Base-by-base conservation (phyloP, 176 grass and related monocot genomes). In the Triticum timopheevii region DNA sequence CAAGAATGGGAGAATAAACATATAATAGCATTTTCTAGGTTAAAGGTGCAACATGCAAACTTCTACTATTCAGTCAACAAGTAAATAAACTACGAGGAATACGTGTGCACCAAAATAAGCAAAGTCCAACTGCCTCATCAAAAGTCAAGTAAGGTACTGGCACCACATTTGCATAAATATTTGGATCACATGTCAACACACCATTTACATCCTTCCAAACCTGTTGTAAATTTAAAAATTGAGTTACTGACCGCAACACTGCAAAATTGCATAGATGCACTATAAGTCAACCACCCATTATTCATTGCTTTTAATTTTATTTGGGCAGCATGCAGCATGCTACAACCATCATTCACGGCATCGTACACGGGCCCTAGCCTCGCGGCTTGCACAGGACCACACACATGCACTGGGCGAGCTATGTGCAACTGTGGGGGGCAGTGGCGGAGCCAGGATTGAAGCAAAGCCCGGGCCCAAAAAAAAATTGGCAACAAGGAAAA, bases 141-240 rank as follows among this genome's bases (percentile, higher is more conserved):
- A 98, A 98, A 87, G 93, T 92, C 80, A 95, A 89, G 86, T 78
- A 93, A 22, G 95, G 95, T 33, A 98, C 95, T 2, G 93, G 87
- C 54, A 90, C 91, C 2, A 88, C 91, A 73, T 92, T 95, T 87
- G 93, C 35, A 86, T 87, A 90, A 39, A 93, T 95, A 81, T 95
- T 93, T 85, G 95, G 95, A 88, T 98, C 93, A 69, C 91, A 98
- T 0, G 91, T 98, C 87, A 98, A 80, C 61, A 98, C 95, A 85
- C 95, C 95, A 93, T 98, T 93, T 47, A 98, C 95, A 92, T 95
- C 93, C 83, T 98, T 98, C 95, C 95, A 97, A 45, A 98, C 93
- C 95, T 98, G 73, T 13, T 28, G 69, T 7, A 82, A 50, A 80
- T 76, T 71, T 64, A 52, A 83, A 66, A 61, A 34, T 59, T 39